These are phyloP conservation scores for Hygrophorus pudorinus DNA, from an alignment of 768 basidiomycete genomes.

Conservation along the genomic window DNA sequence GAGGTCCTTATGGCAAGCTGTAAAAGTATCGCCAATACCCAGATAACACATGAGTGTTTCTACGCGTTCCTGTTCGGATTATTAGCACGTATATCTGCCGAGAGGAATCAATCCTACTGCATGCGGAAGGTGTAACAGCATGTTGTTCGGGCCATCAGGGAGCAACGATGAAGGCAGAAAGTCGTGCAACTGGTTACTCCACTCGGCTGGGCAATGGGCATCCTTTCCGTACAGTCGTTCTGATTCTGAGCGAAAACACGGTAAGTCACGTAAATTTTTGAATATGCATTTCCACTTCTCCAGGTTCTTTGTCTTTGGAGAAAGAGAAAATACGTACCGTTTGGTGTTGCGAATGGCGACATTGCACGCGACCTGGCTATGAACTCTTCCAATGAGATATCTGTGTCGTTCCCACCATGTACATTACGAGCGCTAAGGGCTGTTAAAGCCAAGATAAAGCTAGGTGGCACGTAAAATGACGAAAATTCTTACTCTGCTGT, in stretches of 20 bases:
- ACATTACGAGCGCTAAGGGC: slow-evolving; percentile 58
- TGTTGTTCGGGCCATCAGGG: slow-evolving; percentile 45
- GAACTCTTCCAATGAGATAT: slow-evolving; percentile 43
- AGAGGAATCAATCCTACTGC: slow-evolving; percentile 27
- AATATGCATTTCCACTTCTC: too few relatives aligned
- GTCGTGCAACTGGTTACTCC: slow-evolving; percentile 51
- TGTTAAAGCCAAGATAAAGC: slow-evolving; percentile 16
- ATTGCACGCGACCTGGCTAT: slow-evolving; percentile 31
- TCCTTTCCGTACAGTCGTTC: slow-evolving; percentile 75
- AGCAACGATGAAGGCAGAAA: slow-evolving; percentile 45
- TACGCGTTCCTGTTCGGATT: slow-evolving; percentile 35
- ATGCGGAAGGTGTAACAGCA: slow-evolving; percentile 45
- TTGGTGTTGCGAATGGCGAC: slow-evolving; percentile 23
- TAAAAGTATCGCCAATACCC: slow-evolving; percentile 75
- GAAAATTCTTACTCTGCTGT: slow-evolving; percentile 13
- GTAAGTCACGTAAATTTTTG: neutral
- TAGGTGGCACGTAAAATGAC: neutral
- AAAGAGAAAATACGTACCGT: slow-evolving; percentile 23
- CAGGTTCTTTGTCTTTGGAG: neutral
- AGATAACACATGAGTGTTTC: slow-evolving; percentile 84
- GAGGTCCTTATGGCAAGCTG: slow-evolving; percentile 77
- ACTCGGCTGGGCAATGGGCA: slow-evolving; percentile 52
- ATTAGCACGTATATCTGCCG: neutral
- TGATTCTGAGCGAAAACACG: slow-evolving; percentile 28
- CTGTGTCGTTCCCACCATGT: slow-evolving; percentile 42